Evolutionary conservation across 441 rosid genomes (phyloP).

Genomic region (Eruca vesicaria): DNA sequence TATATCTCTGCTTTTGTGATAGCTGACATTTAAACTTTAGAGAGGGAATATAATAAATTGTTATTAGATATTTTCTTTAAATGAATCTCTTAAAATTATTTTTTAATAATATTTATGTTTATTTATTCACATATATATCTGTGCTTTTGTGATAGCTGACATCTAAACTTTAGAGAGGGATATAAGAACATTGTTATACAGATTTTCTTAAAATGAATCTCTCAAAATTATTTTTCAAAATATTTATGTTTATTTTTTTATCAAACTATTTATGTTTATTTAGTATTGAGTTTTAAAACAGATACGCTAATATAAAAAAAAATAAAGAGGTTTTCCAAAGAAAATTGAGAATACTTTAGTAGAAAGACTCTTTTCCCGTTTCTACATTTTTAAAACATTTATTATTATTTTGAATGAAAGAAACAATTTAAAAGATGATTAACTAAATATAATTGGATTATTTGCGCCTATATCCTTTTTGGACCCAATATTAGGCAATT

Average conservation of each 20-base stretch:
- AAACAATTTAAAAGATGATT: not conserved
- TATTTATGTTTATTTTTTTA: too few relatives aligned
- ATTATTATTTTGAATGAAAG: not conserved
- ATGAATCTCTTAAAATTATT: not conserved
- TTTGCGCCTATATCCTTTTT: too few relatives aligned
- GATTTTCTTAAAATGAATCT: not conserved
- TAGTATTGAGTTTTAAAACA: not conserved
- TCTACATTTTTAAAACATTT: not conserved
- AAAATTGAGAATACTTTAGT: not conserved
- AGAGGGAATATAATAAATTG: not conserved
- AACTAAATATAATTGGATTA: not conserved
- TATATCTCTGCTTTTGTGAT: not conserved
- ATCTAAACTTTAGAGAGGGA: not conserved
- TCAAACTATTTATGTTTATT: not conserved
- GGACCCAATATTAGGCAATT: too few relatives aligned
- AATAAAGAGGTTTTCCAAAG: not conserved
- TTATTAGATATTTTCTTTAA: not conserved
- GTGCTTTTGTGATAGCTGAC: not conserved
- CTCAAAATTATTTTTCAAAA: not conserved
- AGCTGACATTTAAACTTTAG: not conserved
- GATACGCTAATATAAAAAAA: not conserved
- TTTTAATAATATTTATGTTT: not conserved
- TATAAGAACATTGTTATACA: not conserved
- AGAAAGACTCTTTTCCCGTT: not conserved
- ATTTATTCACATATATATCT: not conserved